Conservation (phyloP, 179 eudicot genomes). For the Dionaea muscipula region DNA sequence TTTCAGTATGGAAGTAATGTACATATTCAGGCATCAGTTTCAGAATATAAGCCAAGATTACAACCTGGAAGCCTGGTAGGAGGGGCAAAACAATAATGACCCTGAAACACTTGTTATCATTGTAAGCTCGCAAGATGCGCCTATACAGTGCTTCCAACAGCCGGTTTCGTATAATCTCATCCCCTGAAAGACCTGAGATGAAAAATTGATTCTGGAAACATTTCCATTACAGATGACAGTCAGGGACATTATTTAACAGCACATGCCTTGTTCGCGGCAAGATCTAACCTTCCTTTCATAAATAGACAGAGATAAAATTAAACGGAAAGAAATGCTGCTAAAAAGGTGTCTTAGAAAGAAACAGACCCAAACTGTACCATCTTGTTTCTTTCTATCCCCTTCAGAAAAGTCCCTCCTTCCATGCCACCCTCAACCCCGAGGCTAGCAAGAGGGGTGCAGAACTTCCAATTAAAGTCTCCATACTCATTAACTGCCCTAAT, state of each 20-base stretch:
- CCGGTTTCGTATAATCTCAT: constrained; percentile 74
- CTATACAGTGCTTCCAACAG: constrained; percentile 70
- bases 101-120: constrained; percentile 80
- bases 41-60: constrained; percentile 7
- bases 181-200: constrained; percentile 96
- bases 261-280: background rate
- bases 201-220: constrained; percentile 85
- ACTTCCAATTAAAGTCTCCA: too few species aligned
- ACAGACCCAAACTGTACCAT: too few species aligned
- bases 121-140: constrained; percentile 73
- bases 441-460: too few species aligned
- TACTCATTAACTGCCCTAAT: too few species aligned
- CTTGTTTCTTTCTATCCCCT: too few species aligned
- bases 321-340: too few species aligned
- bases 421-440: too few species aligned
- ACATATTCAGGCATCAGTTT: constrained; percentile 1
- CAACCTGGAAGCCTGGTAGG: constrained; percentile 95
- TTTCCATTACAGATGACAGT: constrained; percentile 8
- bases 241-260: constrained; percentile 7
- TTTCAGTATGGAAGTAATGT: constrained; percentile 2
- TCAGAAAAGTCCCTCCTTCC: too few species aligned
- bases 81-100: constrained; percentile 86
- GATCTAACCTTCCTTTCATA: too few species aligned
- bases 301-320: too few species aligned
- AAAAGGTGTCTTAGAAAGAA: too few species aligned